A percentile compares a stretch with the other conserved stretches of the same genome.
Evolutionary conservation across 148 eudicot genomes (phyloP).

Genomic region (Rhododendron henanense): DNA sequence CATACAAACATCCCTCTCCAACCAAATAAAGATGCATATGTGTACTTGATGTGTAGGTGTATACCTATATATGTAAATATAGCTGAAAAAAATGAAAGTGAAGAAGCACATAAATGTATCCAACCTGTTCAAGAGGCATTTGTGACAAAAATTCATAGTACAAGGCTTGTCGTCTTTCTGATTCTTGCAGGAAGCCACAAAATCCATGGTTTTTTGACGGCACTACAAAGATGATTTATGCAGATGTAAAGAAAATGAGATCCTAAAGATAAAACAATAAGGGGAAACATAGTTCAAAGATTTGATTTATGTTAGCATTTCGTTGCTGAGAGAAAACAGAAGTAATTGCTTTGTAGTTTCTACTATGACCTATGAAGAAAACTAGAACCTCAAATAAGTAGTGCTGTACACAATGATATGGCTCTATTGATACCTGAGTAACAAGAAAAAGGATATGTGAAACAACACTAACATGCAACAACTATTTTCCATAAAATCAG

Average conservation of each 20-base stretch:
- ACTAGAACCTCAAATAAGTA: too few species aligned
- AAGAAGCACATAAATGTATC: not conserved
- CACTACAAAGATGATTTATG: conserved; percentile 41
- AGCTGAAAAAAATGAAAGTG: too few species aligned
- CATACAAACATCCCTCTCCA: not conserved
- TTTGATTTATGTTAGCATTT: not conserved
- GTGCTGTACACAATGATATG: too few species aligned
- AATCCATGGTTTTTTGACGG: conserved; percentile 75
- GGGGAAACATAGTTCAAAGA: not conserved
- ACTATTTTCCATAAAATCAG: too few species aligned
- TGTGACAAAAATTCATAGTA: conserved; percentile 54
- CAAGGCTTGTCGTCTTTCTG: conserved; percentile 52
- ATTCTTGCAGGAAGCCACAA: conserved; percentile 66
- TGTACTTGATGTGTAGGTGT: too few species aligned
- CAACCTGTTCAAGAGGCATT: conserved; percentile 84
- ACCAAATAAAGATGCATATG: not conserved
- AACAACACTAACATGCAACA: too few species aligned
- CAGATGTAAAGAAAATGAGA: conserved; percentile 2
- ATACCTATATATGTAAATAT: too few species aligned
- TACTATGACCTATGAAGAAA: too few species aligned
- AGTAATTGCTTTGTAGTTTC: too few species aligned
- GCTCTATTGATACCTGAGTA: too few species aligned
- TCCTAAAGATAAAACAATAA: not conserved
- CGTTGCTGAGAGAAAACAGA: not conserved
- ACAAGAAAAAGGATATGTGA: too few species aligned